These are phyloP conservation scores for Pseudopyrenochaeta lycopersici DNA, from an alignment of 2,329 filamentous ascomycete species.

Conservation along the genomic window DNA sequence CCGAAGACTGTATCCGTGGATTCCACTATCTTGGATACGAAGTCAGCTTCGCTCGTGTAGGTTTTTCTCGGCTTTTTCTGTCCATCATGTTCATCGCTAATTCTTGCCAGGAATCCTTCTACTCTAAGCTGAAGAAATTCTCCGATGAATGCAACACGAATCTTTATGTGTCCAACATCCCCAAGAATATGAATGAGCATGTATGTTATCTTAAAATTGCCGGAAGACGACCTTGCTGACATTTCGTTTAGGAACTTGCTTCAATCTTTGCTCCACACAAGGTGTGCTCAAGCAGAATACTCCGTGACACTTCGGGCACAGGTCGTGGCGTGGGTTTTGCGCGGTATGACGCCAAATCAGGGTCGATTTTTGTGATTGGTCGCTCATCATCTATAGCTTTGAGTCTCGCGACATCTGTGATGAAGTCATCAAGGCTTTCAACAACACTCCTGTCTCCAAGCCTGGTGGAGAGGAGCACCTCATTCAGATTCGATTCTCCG, in stretches of 20 bases:
- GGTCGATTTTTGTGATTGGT: background rate
- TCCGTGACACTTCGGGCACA: slow-evolving; percentile 88
- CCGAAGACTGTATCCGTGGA: slow-evolving; percentile 94
- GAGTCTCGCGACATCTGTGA: slow-evolving; percentile 90
- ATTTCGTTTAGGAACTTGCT: slow-evolving; percentile 70
- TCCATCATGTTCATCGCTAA: slow-evolving; percentile 17
- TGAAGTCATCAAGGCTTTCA: slow-evolving; percentile 85
- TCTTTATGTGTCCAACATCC: slow-evolving; percentile 96
- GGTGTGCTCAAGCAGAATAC: slow-evolving; percentile 93
- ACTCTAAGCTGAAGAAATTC: slow-evolving; percentile 95
- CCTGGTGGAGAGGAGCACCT: slow-evolving; percentile 76
- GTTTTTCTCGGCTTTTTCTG: slow-evolving; percentile 37
- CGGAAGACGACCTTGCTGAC: slow-evolving; percentile 18
- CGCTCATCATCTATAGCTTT: slow-evolving; percentile 69
- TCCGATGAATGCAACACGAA: slow-evolving; percentile 91
- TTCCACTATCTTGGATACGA: slow-evolving; percentile 96
- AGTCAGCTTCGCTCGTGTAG: slow-evolving; percentile 92
- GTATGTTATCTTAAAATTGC: slow-evolving; percentile 59
- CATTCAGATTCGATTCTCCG: slow-evolving; percentile 93
- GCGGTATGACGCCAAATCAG: slow-evolving; percentile 67
- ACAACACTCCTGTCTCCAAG: slow-evolving; percentile 69
- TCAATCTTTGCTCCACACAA: slow-evolving; percentile 81
- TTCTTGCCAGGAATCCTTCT: slow-evolving; percentile 80
- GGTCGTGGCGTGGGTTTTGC: slow-evolving; percentile 98
- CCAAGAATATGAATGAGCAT: slow-evolving; percentile 89